Conservation (phyloP, 805 yeast genomes). For the Ogataea siamensis region DNA sequence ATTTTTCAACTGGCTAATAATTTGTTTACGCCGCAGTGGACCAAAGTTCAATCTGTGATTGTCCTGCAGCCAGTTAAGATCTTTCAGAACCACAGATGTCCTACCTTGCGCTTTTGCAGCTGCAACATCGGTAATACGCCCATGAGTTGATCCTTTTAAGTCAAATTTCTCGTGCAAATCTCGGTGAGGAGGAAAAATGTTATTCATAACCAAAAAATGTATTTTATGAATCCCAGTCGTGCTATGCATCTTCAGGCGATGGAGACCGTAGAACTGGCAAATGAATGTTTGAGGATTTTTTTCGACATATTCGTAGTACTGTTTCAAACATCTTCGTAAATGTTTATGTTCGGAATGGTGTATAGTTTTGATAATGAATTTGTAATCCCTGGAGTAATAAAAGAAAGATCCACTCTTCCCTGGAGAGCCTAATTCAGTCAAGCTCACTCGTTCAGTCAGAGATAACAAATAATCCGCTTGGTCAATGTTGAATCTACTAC, state of each 20-base stretch:
- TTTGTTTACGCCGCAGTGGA: constrained; percentile 56
- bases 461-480: constrained; percentile 95
- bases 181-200: constrained; percentile 89
- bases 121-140: constrained; percentile 54
- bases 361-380: constrained; percentile 93
- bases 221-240: constrained; percentile 60
- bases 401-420: constrained; percentile 97
- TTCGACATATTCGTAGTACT: constrained; percentile 78
- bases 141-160: constrained; percentile 89
- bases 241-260: constrained; percentile 85
- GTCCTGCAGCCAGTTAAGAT: constrained; percentile 79
- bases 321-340: constrained; percentile 66
- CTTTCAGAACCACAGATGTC: constrained; percentile 63
- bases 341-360: constrained; percentile 91
- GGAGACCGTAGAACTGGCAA: constrained; percentile 95
- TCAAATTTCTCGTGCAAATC: constrained; percentile 86
- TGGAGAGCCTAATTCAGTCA: constrained; percentile 90
- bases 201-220: constrained; percentile 95
- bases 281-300: constrained; percentile 83
- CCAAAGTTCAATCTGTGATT: constrained; percentile 70
- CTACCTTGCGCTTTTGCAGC: constrained; percentile 29
- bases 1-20: constrained; percentile 65
- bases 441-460: constrained; percentile 86
- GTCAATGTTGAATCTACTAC: constrained; percentile 80
- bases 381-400: constrained; percentile 89